phyloP scores from a whole-genome alignment of 2,329 filamentous ascomycete species.

The Sarocladiaceae sp. region DNA sequence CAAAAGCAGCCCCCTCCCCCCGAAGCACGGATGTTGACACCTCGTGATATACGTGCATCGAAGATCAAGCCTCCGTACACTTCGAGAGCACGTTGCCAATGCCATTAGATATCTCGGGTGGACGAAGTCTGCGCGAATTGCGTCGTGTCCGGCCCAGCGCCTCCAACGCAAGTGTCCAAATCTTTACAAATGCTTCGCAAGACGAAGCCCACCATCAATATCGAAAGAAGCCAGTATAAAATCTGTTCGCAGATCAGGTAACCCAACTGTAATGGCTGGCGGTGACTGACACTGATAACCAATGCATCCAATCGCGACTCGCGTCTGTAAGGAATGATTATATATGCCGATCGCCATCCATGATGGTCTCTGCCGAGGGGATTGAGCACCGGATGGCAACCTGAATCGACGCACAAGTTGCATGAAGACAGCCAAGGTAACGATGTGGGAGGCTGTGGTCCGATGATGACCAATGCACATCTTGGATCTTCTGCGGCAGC shows the following conservation, averaged over 20 bases:
- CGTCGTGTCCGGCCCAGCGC: not conserved
- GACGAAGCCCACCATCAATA: not conserved
- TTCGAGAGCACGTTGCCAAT: no score
- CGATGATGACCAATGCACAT: not conserved
- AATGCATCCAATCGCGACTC: constrained; percentile 5
- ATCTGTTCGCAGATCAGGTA: not conserved
- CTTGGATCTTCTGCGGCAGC: not conserved
- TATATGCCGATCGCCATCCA: not conserved
- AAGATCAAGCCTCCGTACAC: no score
- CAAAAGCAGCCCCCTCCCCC: no score
- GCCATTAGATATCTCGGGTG: no score
- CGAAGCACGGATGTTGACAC: no score
- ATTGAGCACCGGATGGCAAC: not conserved
- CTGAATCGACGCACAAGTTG: not conserved
- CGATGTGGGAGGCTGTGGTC: not conserved
- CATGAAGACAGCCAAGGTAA: not conserved
- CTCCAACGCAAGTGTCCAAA: constrained; percentile 4
- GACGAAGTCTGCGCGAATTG: no score
- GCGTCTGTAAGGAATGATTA: not conserved
- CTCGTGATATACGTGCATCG: no score
- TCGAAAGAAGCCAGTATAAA: not conserved
- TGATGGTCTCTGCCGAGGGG: not conserved
- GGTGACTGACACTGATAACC: not conserved
- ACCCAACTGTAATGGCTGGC: not conserved
- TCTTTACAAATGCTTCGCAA: not conserved